Conservation (phyloP, 2,329 filamentous ascomycete genomes). For the Arthrinium phaeospermum region DNA sequence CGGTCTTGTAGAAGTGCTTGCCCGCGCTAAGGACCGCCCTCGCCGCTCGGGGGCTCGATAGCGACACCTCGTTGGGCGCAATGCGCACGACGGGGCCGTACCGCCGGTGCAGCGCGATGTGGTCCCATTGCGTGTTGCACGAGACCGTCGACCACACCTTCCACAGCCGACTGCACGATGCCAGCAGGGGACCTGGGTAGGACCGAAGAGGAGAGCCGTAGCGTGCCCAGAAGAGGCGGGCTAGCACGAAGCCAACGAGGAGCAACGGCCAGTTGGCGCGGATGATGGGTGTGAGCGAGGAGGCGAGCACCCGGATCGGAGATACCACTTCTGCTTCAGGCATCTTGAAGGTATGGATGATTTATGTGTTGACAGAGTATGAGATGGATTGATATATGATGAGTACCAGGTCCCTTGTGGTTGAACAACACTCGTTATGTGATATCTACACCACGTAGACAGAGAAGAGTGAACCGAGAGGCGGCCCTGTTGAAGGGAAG, state of each 20-base stretch:
- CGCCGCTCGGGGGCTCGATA: constrained; percentile 52
- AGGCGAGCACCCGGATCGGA: constrained; percentile 36
- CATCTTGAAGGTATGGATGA: constrained; percentile 26
- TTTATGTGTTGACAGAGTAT: not conserved
- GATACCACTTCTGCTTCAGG: constrained; percentile 33
- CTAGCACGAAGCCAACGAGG: constrained; percentile 35
- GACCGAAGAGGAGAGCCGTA: constrained; percentile 41
- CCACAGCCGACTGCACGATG: constrained; percentile 45
- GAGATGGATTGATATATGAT: constrained; percentile 14
- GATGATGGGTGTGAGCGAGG: constrained; percentile 38
- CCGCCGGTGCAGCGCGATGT: constrained; percentile 50
- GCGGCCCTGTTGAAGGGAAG: constrained; percentile 5
- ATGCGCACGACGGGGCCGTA: constrained; percentile 57
- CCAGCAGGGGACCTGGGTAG: constrained; percentile 37
- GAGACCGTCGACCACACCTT: constrained; percentile 46
- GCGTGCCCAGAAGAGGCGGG: constrained; percentile 39
- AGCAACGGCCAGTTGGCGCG: constrained; percentile 39
- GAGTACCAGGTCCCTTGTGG: not conserved
- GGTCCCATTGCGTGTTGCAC: constrained; percentile 48
- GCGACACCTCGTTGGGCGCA: constrained; percentile 53
- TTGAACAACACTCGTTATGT: not conserved
- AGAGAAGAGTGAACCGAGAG: not conserved
- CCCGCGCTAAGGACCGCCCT: constrained; percentile 53
- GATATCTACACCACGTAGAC: not conserved
- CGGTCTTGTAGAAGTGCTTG: constrained; percentile 58